phyloP scores from a whole-genome alignment of 2,329 filamentous ascomycete genomes.

The Scedosporium boydii region DNA sequence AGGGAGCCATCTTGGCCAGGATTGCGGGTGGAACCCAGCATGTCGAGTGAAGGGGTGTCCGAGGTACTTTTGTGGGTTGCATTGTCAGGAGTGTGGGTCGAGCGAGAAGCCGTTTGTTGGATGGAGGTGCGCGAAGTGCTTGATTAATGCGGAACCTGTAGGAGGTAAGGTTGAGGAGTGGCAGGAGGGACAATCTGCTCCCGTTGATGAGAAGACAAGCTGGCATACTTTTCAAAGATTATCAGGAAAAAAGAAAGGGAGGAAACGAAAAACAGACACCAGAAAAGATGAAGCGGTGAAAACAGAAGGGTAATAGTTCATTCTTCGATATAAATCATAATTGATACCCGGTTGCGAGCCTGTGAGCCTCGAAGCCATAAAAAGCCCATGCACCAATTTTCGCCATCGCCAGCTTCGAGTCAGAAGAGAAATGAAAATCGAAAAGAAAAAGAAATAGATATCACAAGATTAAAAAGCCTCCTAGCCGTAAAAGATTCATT shows the following conservation, averaged over 20 bases:
- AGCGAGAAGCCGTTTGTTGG: conserved; percentile 18
- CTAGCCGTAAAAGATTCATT: not conserved
- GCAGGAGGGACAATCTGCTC: not conserved
- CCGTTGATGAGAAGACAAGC: not conserved
- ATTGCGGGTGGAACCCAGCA: conserved; percentile 28
- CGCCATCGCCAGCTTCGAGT: not conserved
- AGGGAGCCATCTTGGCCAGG: conserved; percentile 24
- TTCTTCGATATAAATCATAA: not conserved
- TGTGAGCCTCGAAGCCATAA: too few species aligned
- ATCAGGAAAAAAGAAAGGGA: not conserved
- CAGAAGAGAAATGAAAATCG: not conserved
- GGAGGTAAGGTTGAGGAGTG: not conserved
- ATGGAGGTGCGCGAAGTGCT: conserved; percentile 19
- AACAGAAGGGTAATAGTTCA: not conserved
- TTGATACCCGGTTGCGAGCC: not conserved
- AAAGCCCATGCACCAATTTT: not conserved
- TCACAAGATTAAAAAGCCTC: not conserved
- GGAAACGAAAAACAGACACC: not conserved
- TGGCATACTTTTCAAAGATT: not conserved
- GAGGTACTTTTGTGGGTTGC: conserved; percentile 23
- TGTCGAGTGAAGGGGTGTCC: conserved; percentile 21
- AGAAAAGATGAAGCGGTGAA: not conserved
- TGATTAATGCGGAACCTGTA: conserved; percentile 9
- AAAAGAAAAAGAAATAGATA: not conserved
- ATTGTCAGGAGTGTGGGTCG: conserved; percentile 24